phyloP scores from a whole-genome alignment of 2,329 filamentous ascomycete genomes.

The Colletotrichum horii region DNA sequence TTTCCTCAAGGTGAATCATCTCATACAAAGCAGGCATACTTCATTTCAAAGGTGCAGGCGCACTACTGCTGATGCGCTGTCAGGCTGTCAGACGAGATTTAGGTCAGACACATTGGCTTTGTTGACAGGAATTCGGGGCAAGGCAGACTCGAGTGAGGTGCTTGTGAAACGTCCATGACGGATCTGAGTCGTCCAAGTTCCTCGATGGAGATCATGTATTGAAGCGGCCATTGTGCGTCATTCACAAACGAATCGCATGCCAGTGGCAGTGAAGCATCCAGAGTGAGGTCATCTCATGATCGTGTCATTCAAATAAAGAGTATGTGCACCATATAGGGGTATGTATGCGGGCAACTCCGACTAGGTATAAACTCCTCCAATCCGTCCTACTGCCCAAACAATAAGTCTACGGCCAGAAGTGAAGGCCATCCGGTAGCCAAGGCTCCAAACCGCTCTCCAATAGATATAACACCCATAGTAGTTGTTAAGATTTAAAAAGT shows the following conservation, averaged over 20 bases:
- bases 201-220: neutral
- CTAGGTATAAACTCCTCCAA: constrained; percentile 16
- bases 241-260: neutral
- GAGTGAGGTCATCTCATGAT: constrained; percentile 14
- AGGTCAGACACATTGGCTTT: neutral
- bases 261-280: neutral
- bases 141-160: neutral
- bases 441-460: constrained; percentile 5
- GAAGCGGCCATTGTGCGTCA: neutral
- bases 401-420: constrained; percentile 15
- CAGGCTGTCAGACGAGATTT: neutral
- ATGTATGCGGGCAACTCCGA: constrained; percentile 11
- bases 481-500: neutral
- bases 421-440: constrained; percentile 21
- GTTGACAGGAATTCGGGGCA: neutral
- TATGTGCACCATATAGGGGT: constrained; percentile 19
- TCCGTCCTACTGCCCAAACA: neutral
- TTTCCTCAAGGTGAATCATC: neutral
- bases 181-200: neutral
- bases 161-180: neutral
- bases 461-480: neutral
- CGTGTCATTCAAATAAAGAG: constrained; percentile 20
- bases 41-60: neutral
- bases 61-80: neutral
- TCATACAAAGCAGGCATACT: neutral